A percentile compares a stretch with the other conserved stretches of the same genome.
These are phyloP conservation scores for Canna indica DNA, from an alignment of 176 grass and related monocot species.

Conservation along the genomic window DNA sequence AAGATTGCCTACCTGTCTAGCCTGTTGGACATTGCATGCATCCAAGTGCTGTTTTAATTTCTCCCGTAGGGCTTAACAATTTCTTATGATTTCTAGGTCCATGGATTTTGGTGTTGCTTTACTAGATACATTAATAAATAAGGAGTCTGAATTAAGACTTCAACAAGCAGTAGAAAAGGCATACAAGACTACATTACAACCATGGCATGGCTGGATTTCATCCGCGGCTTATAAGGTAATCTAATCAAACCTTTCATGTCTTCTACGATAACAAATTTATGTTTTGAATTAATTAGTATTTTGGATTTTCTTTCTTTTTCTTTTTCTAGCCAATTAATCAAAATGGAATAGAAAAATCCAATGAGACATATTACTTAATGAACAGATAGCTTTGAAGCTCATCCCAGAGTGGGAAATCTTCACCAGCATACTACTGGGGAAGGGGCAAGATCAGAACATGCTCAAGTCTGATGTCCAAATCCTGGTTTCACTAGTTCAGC, in stretches of 20 bases:
- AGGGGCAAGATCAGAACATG: slow-evolving; percentile 20
- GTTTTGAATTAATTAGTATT: no score
- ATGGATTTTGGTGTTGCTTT: slow-evolving; percentile 61
- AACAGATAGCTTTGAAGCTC: slow-evolving; percentile 75
- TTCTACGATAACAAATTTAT: no score
- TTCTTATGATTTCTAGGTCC: slow-evolving; percentile 34
- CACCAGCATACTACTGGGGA: slow-evolving; percentile 25
- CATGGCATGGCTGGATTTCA: slow-evolving; percentile 91
- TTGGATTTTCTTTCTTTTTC: no score
- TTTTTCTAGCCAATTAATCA: no score
- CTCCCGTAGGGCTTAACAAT: background rate
- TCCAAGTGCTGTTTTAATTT: background rate
- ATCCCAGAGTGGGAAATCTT: slow-evolving; percentile 56
- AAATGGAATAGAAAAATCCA: no score
- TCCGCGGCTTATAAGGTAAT: slow-evolving; percentile 81
- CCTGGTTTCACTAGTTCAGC: slow-evolving; percentile 35
- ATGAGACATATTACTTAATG: background rate
- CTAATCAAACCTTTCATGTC: no score
- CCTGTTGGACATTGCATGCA: background rate
- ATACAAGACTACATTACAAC: slow-evolving; percentile 44
- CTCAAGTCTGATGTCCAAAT: slow-evolving; percentile 33
- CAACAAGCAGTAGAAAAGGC: slow-evolving; percentile 47
- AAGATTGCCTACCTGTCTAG: background rate
- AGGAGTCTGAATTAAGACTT: slow-evolving; percentile 41
- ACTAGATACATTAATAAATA: slow-evolving; percentile 39